phyloP scores from a whole-genome alignment of 768 basidiomycete genomes.

The Hemileccinum impolitum region DNA sequence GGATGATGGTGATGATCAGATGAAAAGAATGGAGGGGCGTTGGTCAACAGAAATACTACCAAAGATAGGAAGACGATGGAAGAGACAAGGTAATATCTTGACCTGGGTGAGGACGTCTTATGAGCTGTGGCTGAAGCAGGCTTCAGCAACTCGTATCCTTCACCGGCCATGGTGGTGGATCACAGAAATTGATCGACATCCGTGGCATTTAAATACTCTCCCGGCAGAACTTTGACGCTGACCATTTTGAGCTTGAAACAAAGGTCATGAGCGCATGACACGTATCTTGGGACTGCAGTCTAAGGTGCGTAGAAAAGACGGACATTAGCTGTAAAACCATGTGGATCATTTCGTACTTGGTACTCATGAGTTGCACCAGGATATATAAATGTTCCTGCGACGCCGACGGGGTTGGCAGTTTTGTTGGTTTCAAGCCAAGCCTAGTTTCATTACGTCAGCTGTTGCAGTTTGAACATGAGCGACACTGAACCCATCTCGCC shows the following conservation, averaged over 20 bases:
- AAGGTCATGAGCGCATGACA: too few species aligned
- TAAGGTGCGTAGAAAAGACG: too few species aligned
- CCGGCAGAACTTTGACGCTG: not conserved
- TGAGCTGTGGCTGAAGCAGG: not conserved
- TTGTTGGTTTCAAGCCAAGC: too few species aligned
- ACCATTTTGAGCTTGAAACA: too few species aligned
- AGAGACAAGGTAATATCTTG: conserved; percentile 13
- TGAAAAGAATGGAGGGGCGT: not conserved
- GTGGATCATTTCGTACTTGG: too few species aligned
- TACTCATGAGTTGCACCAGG: too few species aligned
- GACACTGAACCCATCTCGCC: conserved; percentile 43
- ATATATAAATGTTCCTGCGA: too few species aligned
- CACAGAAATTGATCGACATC: not conserved
- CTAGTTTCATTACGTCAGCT: too few species aligned
- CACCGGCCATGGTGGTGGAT: conserved; percentile 15
- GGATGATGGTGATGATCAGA: not conserved
- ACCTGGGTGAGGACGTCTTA: conserved; percentile 1
- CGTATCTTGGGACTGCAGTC: too few species aligned
- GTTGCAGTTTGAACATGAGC: conserved; percentile 16
- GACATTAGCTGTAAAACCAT: too few species aligned
- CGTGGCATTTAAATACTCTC: not conserved
- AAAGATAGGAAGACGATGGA: conserved; percentile 12
- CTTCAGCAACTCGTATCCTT: conserved; percentile 19
- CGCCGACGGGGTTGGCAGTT: too few species aligned
- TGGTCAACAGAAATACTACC: conserved; percentile 11